Evolutionary conservation across 1,284 basidiomycete genomes (phyloP).

Genomic region (Trametes hirsuta): DNA sequence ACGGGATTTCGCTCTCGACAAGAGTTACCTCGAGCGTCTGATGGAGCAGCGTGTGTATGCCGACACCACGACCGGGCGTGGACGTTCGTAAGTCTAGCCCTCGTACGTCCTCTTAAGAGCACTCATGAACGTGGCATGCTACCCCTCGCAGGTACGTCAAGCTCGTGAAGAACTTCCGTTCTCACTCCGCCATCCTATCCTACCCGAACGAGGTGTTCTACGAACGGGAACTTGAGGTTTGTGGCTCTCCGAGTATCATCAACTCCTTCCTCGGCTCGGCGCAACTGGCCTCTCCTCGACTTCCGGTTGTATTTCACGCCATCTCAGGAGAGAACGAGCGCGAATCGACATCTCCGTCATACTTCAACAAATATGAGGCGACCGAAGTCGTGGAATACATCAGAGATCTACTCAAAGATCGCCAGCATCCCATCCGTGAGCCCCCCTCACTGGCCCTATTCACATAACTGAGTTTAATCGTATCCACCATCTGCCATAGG

Average conservation of each 20-base stretch:
- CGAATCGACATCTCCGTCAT: slow-evolving; percentile 49
- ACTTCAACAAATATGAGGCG: slow-evolving; percentile 51
- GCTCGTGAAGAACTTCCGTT: slow-evolving; percentile 60
- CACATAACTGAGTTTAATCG: too few relatives aligned
- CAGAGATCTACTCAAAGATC: slow-evolving; percentile 28
- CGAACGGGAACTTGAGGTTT: slow-evolving; percentile 48
- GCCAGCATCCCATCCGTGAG: slow-evolving; percentile 16
- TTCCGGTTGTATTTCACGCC: slow-evolving; percentile 53
- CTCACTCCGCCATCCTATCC: slow-evolving; percentile 55
- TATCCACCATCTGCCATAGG: slow-evolving; percentile 10
- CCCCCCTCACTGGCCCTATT: not conserved
- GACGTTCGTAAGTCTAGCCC: slow-evolving; percentile 40
- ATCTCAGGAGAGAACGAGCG: slow-evolving; percentile 47
- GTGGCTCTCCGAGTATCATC: slow-evolving; percentile 41
- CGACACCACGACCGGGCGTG: slow-evolving; percentile 33
- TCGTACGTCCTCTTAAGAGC: not conserved
- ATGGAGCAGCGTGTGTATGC: slow-evolving; percentile 51
- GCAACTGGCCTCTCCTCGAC: slow-evolving; percentile 33
- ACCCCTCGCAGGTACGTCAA: slow-evolving; percentile 44
- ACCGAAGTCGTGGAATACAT: slow-evolving; percentile 45
- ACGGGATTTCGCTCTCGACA: slow-evolving; percentile 45
- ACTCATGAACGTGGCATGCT: not conserved
- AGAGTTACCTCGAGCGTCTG: slow-evolving; percentile 54
- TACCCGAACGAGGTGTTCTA: slow-evolving; percentile 66
- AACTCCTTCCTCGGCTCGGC: slow-evolving; percentile 33